Base-by-base conservation (phyloP, 2,329 filamentous ascomycete species). In the Coniochaeta ligniaria region DNA sequence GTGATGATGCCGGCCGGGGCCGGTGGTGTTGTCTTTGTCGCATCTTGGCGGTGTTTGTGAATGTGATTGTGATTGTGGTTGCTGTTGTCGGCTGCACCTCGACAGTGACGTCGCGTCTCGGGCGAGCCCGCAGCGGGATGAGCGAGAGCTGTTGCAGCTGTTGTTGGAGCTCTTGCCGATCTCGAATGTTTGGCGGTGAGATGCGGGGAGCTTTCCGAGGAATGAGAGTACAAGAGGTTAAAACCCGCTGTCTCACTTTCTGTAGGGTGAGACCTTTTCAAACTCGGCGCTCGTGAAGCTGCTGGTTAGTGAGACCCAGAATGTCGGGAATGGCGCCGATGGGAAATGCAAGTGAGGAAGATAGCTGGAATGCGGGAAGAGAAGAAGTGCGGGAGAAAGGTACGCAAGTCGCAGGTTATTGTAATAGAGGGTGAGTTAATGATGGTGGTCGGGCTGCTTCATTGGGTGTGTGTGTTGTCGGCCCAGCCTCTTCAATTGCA, bases 11-110 rank as follows among this genome's bases (percentile, higher is more conserved):
- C 31, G 54, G 35, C 54, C 54, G 54, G 4, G 54, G 63, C 60
- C 68, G 67, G 59, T 59, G 65, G 60, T 60, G 58, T 61, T 66
- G 68, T 61, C 66, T 68, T 60, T 66, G 63, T 65, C 71, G 74
- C 76, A 77, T 77, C 58, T 22, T 57, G 28, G 28, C 6, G 31
- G 9, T 57, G 28, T 38, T 38, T 52, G 47, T 52, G 47, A 52
- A 57, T 8, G 12, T 36, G 35, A 12, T 20, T 55, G 26, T 55
- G 4, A n/a, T 22, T 55, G 26, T 55, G 9, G 9, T 35, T 26
- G 16, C 3, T 9, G 26, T 6, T 9, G 50, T 24, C 38, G 54
- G 31, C 26, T 55, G 50, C 31, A 55, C 50, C 31, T 55, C 22
- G 50, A 31, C 50, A 26, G 50, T 55, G 50, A 55, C 50, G 54